Base-by-base conservation (phyloP, 345 rosid genomes). In the Citropsis articulata region DNA sequence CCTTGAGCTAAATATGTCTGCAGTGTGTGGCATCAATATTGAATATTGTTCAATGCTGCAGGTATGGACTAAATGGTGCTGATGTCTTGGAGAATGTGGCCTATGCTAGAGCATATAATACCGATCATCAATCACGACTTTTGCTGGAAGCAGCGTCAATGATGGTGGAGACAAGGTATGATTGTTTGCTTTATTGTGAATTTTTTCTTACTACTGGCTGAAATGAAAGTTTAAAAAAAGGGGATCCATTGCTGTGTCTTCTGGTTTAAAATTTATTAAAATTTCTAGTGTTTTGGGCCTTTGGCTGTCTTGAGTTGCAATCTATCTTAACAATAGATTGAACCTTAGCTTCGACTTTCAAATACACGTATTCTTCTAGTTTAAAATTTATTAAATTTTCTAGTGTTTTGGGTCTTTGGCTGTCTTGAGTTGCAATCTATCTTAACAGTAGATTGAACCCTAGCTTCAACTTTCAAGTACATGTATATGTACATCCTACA, bases 111-210 rank as follows among this genome's bases (percentile, higher is more conserved):
- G 98, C 99, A 18, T 96, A 96, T 85, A 96, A 96, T 82, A 96
- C 99, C 5, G 99, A 96, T 79, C 99, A 96, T 83, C 99, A 92
- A 79, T 93, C 98, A 0, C 87, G 98, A 86, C 99, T 94, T 83
- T 84, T 96, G 88, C 94, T 96, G 78, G 98, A 96, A 89, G 98
- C 98, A 78, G 99, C 99, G 80, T 96, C 99, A 66, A 96, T 96
- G 98, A 96, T 96, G 99, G 92, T 96, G 77, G 99, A 96, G 82
- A 94, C 98, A 77, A 88, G 98, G 98, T 91, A 55, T 28, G 35
- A 45, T 76, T 75, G 21, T 70, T 21, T 42, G 56, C n/a, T 36
- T 79, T 63, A 30, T 45, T 60, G 0, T 36, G 48, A 27, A 53
- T 7, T 25, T 24, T 76, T 55, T 69, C 27, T 55, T 76, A 59